Evolutionary conservation across 352 stramenopile species (phyloP).

Genomic region (Pythium aquatile): DNA sequence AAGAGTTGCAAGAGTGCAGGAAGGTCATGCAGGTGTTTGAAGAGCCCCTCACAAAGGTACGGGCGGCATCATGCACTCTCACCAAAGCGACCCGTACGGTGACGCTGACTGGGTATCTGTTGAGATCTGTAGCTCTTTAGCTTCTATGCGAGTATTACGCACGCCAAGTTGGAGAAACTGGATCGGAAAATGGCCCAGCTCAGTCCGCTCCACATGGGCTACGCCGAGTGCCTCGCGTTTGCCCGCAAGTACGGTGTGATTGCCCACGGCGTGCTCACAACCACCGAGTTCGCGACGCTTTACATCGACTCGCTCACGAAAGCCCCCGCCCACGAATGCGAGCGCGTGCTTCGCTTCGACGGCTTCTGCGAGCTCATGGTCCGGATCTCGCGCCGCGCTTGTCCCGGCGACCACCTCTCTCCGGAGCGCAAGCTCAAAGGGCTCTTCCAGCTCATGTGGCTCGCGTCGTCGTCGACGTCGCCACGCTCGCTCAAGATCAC

Average conservation of each 20-base stretch:
- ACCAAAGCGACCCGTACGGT: background rate
- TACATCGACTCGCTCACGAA: slow-evolving; percentile 80
- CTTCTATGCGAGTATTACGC: slow-evolving; percentile 50
- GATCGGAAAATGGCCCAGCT: slow-evolving; percentile 48
- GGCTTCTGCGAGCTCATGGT: slow-evolving; percentile 70
- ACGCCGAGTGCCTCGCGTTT: slow-evolving; percentile 67
- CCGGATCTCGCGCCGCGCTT: slow-evolving; percentile 51
- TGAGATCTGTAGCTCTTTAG: slow-evolving; percentile 42
- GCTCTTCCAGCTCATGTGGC: slow-evolving; percentile 84
- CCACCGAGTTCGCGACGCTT: slow-evolving; percentile 68
- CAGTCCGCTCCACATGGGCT: slow-evolving; percentile 59
- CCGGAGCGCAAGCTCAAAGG: slow-evolving; percentile 65
- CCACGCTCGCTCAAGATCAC: slow-evolving; percentile 58
- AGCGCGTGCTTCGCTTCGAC: slow-evolving; percentile 61
- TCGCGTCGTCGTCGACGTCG: slow-evolving; percentile 55
- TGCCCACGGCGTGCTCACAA: slow-evolving; percentile 69
- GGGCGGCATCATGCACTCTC: background rate
- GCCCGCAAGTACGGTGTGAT: slow-evolving; percentile 74
- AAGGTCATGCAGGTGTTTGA: slow-evolving; percentile 59
- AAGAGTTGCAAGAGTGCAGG: slow-evolving; percentile 69
- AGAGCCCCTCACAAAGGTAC: slow-evolving; percentile 55
- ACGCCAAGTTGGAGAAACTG: slow-evolving; percentile 64
- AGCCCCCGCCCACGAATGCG: slow-evolving; percentile 43
- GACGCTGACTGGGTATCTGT: too few relatives aligned
- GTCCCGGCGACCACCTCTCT: slow-evolving; percentile 30